Evolutionary conservation across 371 early-diverging fungal genomes (phyloP), one percentile per base, ranked within the genome.

Genomic region (Mortierella polycephala): DNA sequence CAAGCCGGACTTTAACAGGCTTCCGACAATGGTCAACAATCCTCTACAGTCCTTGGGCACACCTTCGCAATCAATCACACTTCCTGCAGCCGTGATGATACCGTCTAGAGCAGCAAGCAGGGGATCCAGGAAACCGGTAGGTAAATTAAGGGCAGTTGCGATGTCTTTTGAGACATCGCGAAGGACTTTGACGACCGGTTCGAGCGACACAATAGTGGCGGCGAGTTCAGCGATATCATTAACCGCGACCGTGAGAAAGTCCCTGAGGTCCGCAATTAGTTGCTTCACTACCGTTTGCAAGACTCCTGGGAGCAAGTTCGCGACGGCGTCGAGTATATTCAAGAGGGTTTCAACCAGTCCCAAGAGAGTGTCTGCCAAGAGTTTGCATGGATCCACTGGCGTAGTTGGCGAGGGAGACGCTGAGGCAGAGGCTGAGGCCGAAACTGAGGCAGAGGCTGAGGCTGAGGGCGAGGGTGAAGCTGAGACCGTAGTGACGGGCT

Each of bases 11-110:
- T 59, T 44, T 46, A 67, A 21, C 8, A 14, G 18, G 40, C 51
- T 44, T 16, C 60, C 60, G 20, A 67, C 9, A 10, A 59, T 11
- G 0, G 5, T 13, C 53, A 67, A 59, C n/a, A 67, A 14, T 13
- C 67, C 67, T 6, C 1, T 2, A 18, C 54, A 60, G 20, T 54
- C 44, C 53, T 58, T 51, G 18, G 52, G 45, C 5, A 45, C 60
- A 2, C 59, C 52, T 21, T 20, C 2, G 14, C 67, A 67, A 7
- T 37, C 57, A 3, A 23, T 51, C 9, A 58, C 50, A 20, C 42
- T 8, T 16, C 41, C 23, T 1, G 23, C 47, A 1, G 57, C 8
- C 4, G 5, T 9, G 16, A 11, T 45, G 13, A 11, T n/a, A 2
- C 20, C n/a, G 30, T 51, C 3, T 6, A 21, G 52, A n/a, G 16